Percentiles rank a stretch among this genome's conserved stretches.
These are phyloP conservation scores for Metschnikowia cerradonensis DNA, from an alignment of 805 yeast species.

Conservation along the genomic window DNA sequence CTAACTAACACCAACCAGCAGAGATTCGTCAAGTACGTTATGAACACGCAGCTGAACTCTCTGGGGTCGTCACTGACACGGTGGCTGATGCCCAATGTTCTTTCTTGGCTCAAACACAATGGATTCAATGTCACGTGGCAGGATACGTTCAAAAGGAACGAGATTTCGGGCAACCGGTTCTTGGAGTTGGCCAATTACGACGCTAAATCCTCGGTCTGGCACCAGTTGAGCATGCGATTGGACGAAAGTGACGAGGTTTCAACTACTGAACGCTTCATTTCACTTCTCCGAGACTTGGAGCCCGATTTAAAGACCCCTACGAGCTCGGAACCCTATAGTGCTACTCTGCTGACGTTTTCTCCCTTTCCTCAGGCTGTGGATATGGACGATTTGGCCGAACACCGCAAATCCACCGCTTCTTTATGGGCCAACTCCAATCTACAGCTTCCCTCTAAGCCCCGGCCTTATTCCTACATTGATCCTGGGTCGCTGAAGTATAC, in stretches of 20 bases:
- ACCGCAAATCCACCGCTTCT: constrained; percentile 32
- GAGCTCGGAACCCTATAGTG: not conserved
- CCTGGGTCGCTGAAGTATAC: constrained; percentile 21
- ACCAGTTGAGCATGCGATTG: constrained; percentile 34
- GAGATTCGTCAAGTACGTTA: constrained; percentile 41
- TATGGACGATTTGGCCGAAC: constrained; percentile 15
- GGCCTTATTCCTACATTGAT: constrained; percentile 40
- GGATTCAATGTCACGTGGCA: constrained; percentile 73
- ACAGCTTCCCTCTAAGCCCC: constrained; percentile 23
- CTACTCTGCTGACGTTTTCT: not conserved
- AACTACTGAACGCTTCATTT: constrained; percentile 56
- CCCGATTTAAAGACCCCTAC: constrained; percentile 9
- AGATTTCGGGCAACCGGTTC: constrained; percentile 60
- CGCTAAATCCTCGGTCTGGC: constrained; percentile 42
- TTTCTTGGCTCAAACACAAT: constrained; percentile 63
- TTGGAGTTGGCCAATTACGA: constrained; percentile 66
- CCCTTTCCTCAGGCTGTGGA: not conserved
- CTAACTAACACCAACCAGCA: constrained; percentile 31
- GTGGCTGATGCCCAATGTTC: constrained; percentile 71
- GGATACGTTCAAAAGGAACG: constrained; percentile 53
- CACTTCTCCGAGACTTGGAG: constrained; percentile 31
- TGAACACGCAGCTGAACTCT: constrained; percentile 31
- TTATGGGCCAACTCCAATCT: constrained; percentile 21
- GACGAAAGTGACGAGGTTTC: constrained; percentile 42
- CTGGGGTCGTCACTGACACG: constrained; percentile 28